Evolutionary conservation across 306 rosid genomes (phyloP).

Genomic region (Malus sylvestris): DNA sequence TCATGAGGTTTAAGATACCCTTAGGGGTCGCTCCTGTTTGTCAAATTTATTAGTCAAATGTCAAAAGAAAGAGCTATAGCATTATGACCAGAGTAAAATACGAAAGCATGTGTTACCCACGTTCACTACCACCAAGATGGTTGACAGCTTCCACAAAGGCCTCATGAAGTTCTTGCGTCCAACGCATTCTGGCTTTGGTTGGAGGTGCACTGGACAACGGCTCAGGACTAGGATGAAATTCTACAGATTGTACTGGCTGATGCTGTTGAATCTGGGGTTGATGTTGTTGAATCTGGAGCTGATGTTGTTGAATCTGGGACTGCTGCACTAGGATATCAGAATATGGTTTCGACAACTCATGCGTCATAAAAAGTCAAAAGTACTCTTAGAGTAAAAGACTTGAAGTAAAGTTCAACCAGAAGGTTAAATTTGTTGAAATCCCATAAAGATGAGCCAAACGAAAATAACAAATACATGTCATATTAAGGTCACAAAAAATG

Average conservation of each 20-base stretch:
- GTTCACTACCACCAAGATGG: slow-evolving; percentile 86
- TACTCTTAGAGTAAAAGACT: slow-evolving; percentile 2
- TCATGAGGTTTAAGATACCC: slow-evolving; percentile 83
- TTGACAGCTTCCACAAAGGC: slow-evolving; percentile 88
- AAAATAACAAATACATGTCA: neutral
- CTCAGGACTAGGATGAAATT: slow-evolving; percentile 30
- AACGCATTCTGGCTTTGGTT: slow-evolving; percentile 82
- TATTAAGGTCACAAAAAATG: neutral
- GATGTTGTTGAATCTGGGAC: slow-evolving; percentile 30
- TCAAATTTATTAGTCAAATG: slow-evolving; percentile 17
- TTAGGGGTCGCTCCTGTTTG: slow-evolving; percentile 90
- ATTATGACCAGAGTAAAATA: neutral
- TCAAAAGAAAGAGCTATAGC: neutral
- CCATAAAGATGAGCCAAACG: neutral
- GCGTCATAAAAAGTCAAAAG: neutral
- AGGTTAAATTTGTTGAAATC: slow-evolving; percentile 12
- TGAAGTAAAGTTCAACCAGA: slow-evolving; percentile 1
- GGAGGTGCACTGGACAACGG: slow-evolving; percentile 42
- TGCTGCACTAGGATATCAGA: slow-evolving; percentile 39
- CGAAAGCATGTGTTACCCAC: slow-evolving; percentile 33
- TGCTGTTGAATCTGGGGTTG: slow-evolving; percentile 29
- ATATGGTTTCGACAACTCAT: slow-evolving; percentile 25
- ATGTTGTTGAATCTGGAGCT: slow-evolving; percentile 25
- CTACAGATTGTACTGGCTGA: slow-evolving; percentile 34
- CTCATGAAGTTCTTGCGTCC: slow-evolving; percentile 96